Conservation (phyloP, 1,284 basidiomycete genomes). For the Vanrija sp. region DNA sequence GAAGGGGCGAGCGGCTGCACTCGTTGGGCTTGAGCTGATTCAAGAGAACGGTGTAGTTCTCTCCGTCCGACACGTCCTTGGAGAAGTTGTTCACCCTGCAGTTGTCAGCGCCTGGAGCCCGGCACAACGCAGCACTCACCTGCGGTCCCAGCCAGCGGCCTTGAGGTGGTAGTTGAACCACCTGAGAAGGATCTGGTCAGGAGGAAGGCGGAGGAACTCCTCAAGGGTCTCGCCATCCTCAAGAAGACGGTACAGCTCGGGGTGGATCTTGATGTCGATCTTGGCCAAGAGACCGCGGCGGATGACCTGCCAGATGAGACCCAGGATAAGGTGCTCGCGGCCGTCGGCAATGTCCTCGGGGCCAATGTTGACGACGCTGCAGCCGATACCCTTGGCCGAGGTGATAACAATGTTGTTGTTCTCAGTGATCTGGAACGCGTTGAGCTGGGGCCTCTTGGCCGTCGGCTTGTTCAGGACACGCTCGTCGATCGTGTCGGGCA, state of each 20-base stretch:
- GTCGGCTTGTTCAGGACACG: slow-evolving; percentile 92
- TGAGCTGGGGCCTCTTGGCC: slow-evolving; percentile 59
- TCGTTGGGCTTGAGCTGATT: slow-evolving; percentile 91
- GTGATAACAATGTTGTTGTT: slow-evolving; percentile 99
- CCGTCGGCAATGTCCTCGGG: slow-evolving; percentile 89
- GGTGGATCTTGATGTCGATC: slow-evolving; percentile 97
- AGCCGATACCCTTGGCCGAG: slow-evolving; percentile 95
- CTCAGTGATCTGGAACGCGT: slow-evolving; percentile 97
- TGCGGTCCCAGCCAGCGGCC: slow-evolving; percentile 82
- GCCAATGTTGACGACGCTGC: slow-evolving; percentile 97
- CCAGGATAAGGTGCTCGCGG: slow-evolving; percentile 94
- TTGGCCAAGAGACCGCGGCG: slow-evolving; percentile 86
- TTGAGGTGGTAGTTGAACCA: slow-evolving; percentile 99
- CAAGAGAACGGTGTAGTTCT: slow-evolving; percentile 94
- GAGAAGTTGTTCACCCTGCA: slow-evolving; percentile 92
- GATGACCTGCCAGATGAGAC: slow-evolving; percentile 98
- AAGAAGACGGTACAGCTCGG: slow-evolving; percentile 89
- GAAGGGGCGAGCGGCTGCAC: slow-evolving; percentile 87
- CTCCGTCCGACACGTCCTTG: slow-evolving; percentile 88
- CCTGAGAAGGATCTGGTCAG: slow-evolving; percentile 90
- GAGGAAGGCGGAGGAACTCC: slow-evolving; percentile 86
- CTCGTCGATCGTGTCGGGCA: slow-evolving; percentile 97
- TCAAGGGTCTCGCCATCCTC: slow-evolving; percentile 97
- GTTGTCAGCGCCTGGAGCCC: slow-evolving; percentile 1
- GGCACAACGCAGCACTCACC: slow-evolving; percentile 51